These are phyloP conservation scores for Ascochyta clinopodiicola DNA, from an alignment of 2,329 filamentous ascomycete species.

Conservation along the genomic window DNA sequence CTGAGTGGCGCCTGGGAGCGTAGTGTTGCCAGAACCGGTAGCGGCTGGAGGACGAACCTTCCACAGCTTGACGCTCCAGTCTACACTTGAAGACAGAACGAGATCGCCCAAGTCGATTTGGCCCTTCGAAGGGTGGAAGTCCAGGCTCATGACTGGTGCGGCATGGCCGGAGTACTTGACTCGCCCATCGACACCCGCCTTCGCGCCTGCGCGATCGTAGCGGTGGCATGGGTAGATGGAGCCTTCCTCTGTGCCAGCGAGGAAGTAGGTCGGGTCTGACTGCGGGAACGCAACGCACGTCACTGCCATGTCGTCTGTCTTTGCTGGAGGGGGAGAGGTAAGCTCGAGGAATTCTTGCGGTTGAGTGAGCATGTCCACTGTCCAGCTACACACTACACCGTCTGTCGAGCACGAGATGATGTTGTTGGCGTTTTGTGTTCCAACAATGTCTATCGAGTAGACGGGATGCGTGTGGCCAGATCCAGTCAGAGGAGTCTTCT, in stretches of 20 bases:
- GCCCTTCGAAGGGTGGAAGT: constrained; percentile 92
- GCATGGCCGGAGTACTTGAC: constrained; percentile 89
- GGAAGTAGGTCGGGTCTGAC: constrained; percentile 95
- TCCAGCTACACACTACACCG: constrained; percentile 96
- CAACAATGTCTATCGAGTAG: constrained; percentile 93
- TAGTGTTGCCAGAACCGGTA: constrained; percentile 58
- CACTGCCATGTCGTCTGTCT: constrained; percentile 92
- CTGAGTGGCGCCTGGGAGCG: constrained; percentile 45
- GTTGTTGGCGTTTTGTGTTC: constrained; percentile 98
- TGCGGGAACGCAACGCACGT: constrained; percentile 95
- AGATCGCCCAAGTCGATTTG: constrained; percentile 94
- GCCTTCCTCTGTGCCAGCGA: constrained; percentile 95
- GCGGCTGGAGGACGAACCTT: constrained; percentile 84
- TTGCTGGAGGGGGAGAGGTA: constrained; percentile 76
- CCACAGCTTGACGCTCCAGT: constrained; percentile 98
- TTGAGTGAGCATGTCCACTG: constrained; percentile 95
- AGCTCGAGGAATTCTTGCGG: constrained; percentile 94
- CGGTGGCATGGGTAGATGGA: constrained; percentile 95
- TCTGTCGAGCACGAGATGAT: constrained; percentile 97
- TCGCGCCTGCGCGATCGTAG: constrained; percentile 95
- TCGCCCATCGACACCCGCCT: constrained; percentile 90
- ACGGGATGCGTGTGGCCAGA: constrained; percentile 96
- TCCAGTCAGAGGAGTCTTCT: constrained; percentile 94
- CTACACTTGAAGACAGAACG: constrained; percentile 87
- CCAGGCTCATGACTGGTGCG: constrained; percentile 92